Evolutionary conservation across 1,284 basidiomycete genomes (phyloP).

Genomic region (Violaceomyces palustris): DNA sequence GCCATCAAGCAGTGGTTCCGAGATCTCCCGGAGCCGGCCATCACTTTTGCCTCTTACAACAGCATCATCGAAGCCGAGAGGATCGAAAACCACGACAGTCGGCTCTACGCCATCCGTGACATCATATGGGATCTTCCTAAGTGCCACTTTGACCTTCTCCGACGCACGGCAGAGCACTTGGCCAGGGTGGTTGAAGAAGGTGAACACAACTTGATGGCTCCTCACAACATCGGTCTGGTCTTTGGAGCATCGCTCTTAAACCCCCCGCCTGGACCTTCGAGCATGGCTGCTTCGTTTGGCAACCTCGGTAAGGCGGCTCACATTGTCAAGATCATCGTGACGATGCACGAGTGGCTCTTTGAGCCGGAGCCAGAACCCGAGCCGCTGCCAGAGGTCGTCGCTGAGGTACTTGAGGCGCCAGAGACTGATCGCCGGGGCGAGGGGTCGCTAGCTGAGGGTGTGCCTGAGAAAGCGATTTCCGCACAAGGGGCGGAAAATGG

Average conservation of each 20-base stretch:
- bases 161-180: slow-evolving; percentile 43
- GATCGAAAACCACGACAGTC: slow-evolving; percentile 38
- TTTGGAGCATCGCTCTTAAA: slow-evolving; percentile 51
- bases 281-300: slow-evolving; percentile 36
- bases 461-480: too few relatives aligned
- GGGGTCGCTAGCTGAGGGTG: too few relatives aligned
- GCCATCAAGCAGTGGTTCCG: slow-evolving; percentile 49
- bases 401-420: background rate
- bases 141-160: slow-evolving; percentile 43
- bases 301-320: slow-evolving; percentile 50
- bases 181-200: slow-evolving; percentile 40
- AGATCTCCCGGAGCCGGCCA: slow-evolving; percentile 49
- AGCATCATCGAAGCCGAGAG: slow-evolving; percentile 44
- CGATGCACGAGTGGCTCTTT: slow-evolving; percentile 49
- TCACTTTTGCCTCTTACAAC: slow-evolving; percentile 49
- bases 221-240: slow-evolving; percentile 50
- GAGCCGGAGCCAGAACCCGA: slow-evolving; percentile 42
- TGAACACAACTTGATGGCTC: slow-evolving; percentile 47
- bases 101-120: slow-evolving; percentile 45
- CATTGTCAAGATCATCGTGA: slow-evolving; percentile 49
- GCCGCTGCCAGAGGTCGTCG: slow-evolving; percentile 12
- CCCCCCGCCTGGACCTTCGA: slow-evolving; percentile 38
- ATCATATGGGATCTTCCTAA: slow-evolving; percentile 45
- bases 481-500: too few relatives aligned
- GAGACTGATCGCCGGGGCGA: too few relatives aligned